These are phyloP conservation scores for Phyllosticta citribraziliensis DNA, from an alignment of 2,329 filamentous ascomycete genomes.

Conservation along the genomic window DNA sequence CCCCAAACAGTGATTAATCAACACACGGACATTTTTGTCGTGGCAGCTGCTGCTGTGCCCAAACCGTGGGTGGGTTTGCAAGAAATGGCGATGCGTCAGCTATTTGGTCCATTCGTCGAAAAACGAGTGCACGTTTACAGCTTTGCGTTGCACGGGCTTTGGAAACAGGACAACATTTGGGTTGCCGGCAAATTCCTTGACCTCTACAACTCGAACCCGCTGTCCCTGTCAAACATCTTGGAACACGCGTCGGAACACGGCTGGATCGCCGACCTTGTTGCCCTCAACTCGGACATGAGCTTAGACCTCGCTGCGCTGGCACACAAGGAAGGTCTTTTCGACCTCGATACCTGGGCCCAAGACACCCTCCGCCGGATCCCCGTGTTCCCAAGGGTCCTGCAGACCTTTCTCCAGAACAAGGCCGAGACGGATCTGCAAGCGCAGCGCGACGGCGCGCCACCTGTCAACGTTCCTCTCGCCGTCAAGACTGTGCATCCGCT, in stretches of 20 bases:
- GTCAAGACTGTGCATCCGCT: conserved; percentile 78
- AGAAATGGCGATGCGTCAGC: conserved; percentile 61
- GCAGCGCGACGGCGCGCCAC: conserved; percentile 59
- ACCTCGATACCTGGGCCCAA: conserved; percentile 72
- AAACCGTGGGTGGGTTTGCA: conserved; percentile 69
- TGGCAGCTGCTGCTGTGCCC: conserved; percentile 66
- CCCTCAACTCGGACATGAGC: conserved; percentile 71
- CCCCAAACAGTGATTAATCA: conserved; percentile 55
- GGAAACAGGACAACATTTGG: conserved; percentile 84
- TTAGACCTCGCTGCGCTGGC: conserved; percentile 80
- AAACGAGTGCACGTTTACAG: conserved; percentile 66
- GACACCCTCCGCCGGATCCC: conserved; percentile 55
- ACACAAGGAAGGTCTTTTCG: conserved; percentile 69
- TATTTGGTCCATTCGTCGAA: conserved; percentile 75
- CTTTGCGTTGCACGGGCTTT: conserved; percentile 83
- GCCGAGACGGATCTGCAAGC: conserved; percentile 68
- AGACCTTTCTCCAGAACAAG: conserved; percentile 77
- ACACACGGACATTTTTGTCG: conserved; percentile 69
- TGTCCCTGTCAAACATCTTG: conserved; percentile 58
- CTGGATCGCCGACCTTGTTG: conserved; percentile 76
- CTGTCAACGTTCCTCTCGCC: conserved; percentile 64
- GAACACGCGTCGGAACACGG: conserved; percentile 72
- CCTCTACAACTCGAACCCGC: conserved; percentile 59
- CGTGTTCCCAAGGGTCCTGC: conserved; percentile 60
- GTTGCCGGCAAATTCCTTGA: conserved; percentile 72